These are phyloP conservation scores for Jaltomata sinuosa DNA, from an alignment of 257 asterid genomes.

Conservation along the genomic window DNA sequence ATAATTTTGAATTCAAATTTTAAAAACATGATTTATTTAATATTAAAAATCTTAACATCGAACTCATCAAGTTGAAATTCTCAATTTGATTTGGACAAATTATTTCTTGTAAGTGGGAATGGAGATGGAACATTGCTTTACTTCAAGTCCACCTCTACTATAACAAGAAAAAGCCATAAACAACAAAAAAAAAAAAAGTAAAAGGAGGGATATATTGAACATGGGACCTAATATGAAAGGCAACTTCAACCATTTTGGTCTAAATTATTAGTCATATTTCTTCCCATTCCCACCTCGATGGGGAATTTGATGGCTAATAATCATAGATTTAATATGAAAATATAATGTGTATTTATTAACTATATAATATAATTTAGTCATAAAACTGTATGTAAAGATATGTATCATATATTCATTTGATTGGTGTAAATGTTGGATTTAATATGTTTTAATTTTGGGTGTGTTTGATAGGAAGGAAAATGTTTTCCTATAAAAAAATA, in stretches of 20 bases:
- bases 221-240: conserved; percentile 2
- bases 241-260: conserved; percentile 2
- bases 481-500: background rate
- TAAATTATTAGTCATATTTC: background rate
- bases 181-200: background rate
- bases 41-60: background rate
- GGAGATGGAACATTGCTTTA: conserved; percentile 42
- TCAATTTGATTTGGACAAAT: background rate
- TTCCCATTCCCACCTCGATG: background rate
- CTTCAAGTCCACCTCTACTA: conserved; percentile 48
- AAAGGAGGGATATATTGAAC: background rate
- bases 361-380: background rate
- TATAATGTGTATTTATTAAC: background rate
- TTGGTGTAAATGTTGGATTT: background rate
- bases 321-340: no score
- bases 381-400: background rate
- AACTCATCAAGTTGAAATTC: background rate
- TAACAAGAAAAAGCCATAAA: conserved; percentile 13
- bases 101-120: conserved; percentile 18
- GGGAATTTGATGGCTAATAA: background rate
- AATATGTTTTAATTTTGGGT: background rate
- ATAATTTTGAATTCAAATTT: background rate
- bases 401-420: background rate
- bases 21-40: background rate
- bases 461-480: background rate